Evolutionary conservation across 371 early-diverging fungal genomes (phyloP).

Genomic region (Mucor mucedo): DNA sequence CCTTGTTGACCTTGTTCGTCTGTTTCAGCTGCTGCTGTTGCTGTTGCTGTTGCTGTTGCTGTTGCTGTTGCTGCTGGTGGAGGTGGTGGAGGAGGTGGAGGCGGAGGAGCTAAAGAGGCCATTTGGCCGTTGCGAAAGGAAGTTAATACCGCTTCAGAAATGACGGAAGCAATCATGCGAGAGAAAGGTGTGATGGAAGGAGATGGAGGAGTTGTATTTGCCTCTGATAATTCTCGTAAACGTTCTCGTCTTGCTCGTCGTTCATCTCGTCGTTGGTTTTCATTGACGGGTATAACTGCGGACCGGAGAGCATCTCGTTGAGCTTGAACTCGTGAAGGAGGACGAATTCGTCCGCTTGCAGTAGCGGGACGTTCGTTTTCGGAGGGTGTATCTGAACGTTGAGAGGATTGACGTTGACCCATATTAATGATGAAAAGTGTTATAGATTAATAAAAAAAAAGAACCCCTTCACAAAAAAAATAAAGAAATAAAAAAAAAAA

Average conservation of each 20-base stretch:
- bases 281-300: conserved; percentile 6
- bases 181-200: conserved; percentile 19
- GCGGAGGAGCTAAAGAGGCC: neutral
- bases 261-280: conserved; percentile 24
- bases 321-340: conserved; percentile 10
- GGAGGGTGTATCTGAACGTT: conserved; percentile 1
- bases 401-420: conserved; percentile 31
- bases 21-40: neutral
- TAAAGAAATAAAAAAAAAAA: neutral
- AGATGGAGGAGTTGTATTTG: neutral
- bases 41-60: neutral
- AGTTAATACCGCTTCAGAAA: conserved; percentile 27
- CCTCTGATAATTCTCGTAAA: conserved; percentile 11
- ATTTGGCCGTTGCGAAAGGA: conserved; percentile 28
- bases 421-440: conserved; percentile 1
- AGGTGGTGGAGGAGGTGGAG: neutral
- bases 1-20: neutral
- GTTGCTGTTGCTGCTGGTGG: neutral
- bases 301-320: neutral
- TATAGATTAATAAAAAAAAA: neutral
- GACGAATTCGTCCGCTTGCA: conserved; percentile 12
- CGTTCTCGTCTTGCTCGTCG: conserved; percentile 16
- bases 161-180: conserved; percentile 29
- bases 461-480: neutral
- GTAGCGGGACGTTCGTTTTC: neutral